Evolutionary conservation across 2,329 filamentous ascomycete species (phyloP).

Genomic region (Aureobasidium sp.): DNA sequence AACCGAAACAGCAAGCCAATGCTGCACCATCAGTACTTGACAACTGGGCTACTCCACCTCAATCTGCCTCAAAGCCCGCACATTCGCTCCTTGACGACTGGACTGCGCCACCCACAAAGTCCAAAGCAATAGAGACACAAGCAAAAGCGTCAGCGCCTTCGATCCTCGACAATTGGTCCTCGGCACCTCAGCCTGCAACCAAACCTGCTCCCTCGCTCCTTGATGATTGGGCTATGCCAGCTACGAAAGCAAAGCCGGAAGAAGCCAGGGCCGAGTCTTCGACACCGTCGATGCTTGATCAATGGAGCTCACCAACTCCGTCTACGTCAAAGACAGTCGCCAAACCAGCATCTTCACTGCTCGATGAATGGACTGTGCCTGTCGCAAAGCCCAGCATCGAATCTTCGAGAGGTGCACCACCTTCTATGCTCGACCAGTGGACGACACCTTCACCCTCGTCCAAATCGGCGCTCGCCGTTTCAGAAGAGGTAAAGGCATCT

Average conservation of each 20-base stretch:
- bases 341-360: not conserved
- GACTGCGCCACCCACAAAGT: not conserved
- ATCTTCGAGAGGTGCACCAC: not conserved
- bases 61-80: conserved; percentile 25
- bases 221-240: not conserved
- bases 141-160: conserved; percentile 7
- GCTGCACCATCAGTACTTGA: conserved; percentile 14
- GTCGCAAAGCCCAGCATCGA: not conserved
- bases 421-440: conserved; percentile 11
- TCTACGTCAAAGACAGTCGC: not conserved
- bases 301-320: not conserved
- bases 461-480: not conserved
- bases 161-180: conserved; percentile 23
- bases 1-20: not conserved
- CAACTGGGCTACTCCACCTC: not conserved
- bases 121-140: not conserved
- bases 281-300: conserved; percentile 10
- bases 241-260: not conserved
- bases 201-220: not conserved
- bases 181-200: not conserved
- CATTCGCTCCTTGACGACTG: conserved; percentile 22
- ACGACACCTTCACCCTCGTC: not conserved
- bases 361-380: not conserved
- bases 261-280: not conserved
- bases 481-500: not conserved